Conservation (phyloP, 306 rosid species). For the Citrullus mucosospermus region DNA sequence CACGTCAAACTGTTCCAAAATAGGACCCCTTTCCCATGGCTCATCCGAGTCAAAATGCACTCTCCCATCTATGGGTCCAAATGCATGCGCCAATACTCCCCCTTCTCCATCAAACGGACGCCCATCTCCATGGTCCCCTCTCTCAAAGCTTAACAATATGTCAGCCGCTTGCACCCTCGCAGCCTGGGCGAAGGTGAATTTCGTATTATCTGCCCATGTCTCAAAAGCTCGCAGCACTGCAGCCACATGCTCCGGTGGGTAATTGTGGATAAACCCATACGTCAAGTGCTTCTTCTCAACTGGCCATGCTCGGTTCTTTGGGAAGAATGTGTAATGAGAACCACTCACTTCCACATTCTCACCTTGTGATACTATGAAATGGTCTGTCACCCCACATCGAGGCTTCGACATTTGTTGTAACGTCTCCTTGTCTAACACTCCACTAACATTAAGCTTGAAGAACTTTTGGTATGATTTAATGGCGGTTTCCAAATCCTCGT, state of each 20-base stretch:
- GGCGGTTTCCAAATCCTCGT: slow-evolving; percentile 18
- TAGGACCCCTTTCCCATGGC: background rate
- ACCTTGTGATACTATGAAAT: too few species aligned
- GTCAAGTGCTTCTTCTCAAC: background rate
- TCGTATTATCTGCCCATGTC: background rate
- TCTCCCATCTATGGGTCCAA: background rate
- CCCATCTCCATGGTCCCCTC: background rate
- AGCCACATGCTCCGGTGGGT: background rate
- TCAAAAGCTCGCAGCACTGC: background rate
- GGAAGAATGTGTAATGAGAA: slow-evolving; percentile 6
- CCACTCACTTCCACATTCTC: background rate
- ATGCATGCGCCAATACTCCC: background rate
- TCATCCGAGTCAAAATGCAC: background rate
- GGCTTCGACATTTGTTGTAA: slow-evolving; percentile 18
- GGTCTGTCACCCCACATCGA: slow-evolving; percentile 22
- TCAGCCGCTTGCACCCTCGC: background rate
- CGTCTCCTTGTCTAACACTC: slow-evolving; percentile 15
- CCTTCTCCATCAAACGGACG: background rate
- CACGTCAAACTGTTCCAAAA: background rate
- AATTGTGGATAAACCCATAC: background rate
- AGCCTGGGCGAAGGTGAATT: background rate
- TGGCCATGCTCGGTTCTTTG: background rate
- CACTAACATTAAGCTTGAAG: slow-evolving; percentile 12
- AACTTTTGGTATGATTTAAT: slow-evolving; percentile 23
- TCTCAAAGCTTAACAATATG: background rate